phyloP scores from a whole-genome alignment of 495 filamentous ascomycete species.

The Penicillium arizonense region DNA sequence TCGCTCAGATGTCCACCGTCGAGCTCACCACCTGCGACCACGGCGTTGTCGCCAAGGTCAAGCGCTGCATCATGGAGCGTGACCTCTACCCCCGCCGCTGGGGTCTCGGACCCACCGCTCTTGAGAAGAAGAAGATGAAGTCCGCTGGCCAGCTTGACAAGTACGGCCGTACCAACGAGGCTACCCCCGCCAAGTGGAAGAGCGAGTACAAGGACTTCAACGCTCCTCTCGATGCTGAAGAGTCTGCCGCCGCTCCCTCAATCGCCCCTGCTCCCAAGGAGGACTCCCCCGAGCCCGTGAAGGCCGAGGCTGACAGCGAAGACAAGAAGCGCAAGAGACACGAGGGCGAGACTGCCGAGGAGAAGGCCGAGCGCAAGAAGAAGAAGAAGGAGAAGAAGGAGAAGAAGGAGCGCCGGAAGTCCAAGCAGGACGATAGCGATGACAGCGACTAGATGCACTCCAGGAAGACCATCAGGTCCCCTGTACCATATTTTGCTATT shows the following conservation, averaged over 20 bases:
- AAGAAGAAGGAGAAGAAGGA: slow-evolving; percentile 73
- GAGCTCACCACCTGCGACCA: slow-evolving; percentile 92
- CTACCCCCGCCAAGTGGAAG: slow-evolving; percentile 89
- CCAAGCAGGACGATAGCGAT: slow-evolving; percentile 56
- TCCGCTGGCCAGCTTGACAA: slow-evolving; percentile 97
- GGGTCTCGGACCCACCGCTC: slow-evolving; percentile 86
- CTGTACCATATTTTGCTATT: slow-evolving; percentile 44
- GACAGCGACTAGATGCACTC: slow-evolving; percentile 51
- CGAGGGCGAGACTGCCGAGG: slow-evolving; percentile 75
- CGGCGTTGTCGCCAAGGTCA: slow-evolving; percentile 95
- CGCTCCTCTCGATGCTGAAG: slow-evolving; percentile 42
- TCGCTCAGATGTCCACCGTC: slow-evolving; percentile 93
- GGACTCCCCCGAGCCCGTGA: slow-evolving; percentile 23
- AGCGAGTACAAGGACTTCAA: slow-evolving; percentile 85
- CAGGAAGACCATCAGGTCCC: slow-evolving; percentile 34
- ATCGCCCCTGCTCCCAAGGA: slow-evolving; percentile 38
- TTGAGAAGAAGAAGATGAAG: slow-evolving; percentile 99
- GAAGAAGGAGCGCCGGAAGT: slow-evolving; percentile 68
- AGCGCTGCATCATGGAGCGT: slow-evolving; percentile 98
- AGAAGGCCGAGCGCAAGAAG: slow-evolving; percentile 71
- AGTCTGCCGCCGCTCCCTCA: slow-evolving; percentile 39
- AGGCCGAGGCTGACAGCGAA: slow-evolving; percentile 40
- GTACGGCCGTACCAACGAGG: slow-evolving; percentile 87
- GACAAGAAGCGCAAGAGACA: slow-evolving; percentile 82
- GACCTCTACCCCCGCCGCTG: slow-evolving; percentile 93